Evolutionary conservation across 2,329 filamentous ascomycete species (phyloP).

Genomic region (Pseudonectria foliicola): DNA sequence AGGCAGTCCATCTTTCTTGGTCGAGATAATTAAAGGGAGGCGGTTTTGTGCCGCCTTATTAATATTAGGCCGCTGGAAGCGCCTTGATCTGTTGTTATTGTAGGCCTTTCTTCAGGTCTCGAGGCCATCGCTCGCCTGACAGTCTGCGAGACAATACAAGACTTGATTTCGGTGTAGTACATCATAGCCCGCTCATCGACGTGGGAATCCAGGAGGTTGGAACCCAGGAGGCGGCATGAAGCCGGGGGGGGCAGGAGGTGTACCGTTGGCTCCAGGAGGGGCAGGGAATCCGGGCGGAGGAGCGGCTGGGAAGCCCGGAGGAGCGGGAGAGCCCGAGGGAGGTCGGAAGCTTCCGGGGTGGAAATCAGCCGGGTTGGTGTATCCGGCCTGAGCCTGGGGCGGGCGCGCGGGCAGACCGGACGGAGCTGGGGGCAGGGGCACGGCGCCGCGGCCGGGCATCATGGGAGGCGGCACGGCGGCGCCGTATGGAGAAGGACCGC

Average conservation of each 20-base stretch:
- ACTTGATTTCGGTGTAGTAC: no score
- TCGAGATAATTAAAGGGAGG: no score
- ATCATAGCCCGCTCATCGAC: slow-evolving; percentile 21
- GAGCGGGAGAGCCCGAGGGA: slow-evolving; percentile 30
- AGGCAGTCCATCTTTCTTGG: no score
- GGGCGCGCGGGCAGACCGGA: slow-evolving; percentile 44
- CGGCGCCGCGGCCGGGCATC: slow-evolving; percentile 22
- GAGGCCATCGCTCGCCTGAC: no score
- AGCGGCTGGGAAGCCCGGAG: slow-evolving; percentile 32
- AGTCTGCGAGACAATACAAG: no score
- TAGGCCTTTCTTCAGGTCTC: no score
- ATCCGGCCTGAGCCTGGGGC: slow-evolving; percentile 38
- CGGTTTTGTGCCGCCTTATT: neutral
- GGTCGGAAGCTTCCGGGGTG: slow-evolving; percentile 38
- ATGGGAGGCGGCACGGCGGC: slow-evolving; percentile 19
- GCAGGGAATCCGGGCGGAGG: slow-evolving; percentile 35
- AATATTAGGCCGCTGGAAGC: no score
- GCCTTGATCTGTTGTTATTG: neutral
- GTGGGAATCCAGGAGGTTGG: slow-evolving; percentile 37
- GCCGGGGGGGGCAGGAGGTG: slow-evolving; percentile 34
- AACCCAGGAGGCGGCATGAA: slow-evolving; percentile 37
- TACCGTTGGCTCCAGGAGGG: slow-evolving; percentile 26
- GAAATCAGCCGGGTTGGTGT: slow-evolving; percentile 41
- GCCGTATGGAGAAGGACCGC: slow-evolving; percentile 30
- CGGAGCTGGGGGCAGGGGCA: slow-evolving; percentile 41